Evolutionary conservation across 1,284 basidiomycete genomes (phyloP).

Genomic region (Ganoderma lucidum): DNA sequence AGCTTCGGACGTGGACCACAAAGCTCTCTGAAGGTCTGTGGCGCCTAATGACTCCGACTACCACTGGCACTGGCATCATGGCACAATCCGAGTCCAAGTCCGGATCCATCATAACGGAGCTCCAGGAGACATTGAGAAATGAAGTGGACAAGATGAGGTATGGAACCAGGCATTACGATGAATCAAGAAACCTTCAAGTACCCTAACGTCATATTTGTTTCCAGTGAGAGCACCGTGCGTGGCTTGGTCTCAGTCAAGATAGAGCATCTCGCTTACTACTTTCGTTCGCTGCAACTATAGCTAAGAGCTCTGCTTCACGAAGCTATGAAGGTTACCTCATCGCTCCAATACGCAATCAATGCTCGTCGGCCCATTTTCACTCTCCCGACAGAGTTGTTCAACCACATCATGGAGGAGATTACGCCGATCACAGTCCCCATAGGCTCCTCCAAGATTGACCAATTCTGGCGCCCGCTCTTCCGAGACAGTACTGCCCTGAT

Average conservation of each 20-base stretch:
- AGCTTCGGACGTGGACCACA: background rate
- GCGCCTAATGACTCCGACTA: background rate
- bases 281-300: background rate
- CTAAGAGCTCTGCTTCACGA: background rate
- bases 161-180: background rate
- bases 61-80: background rate
- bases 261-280: background rate
- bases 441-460: conserved; percentile 9
- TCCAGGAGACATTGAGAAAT: background rate
- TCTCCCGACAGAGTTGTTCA: conserved; percentile 13
- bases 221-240: background rate
- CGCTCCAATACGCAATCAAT: conserved; percentile 2
- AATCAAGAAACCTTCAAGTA: background rate
- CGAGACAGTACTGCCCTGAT: conserved; percentile 5
- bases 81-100: background rate
- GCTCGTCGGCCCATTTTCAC: background rate
- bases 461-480: background rate
- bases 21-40: no score
- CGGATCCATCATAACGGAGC: background rate
- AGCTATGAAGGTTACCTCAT: background rate
- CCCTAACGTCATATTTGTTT: background rate
- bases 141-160: background rate
- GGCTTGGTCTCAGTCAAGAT: background rate
- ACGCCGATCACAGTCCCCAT: background rate
- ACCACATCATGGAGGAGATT: conserved; percentile 9